Evolutionary conservation across 2,329 filamentous ascomycete genomes (phyloP).

Genomic region (Dothistroma septosporum): DNA sequence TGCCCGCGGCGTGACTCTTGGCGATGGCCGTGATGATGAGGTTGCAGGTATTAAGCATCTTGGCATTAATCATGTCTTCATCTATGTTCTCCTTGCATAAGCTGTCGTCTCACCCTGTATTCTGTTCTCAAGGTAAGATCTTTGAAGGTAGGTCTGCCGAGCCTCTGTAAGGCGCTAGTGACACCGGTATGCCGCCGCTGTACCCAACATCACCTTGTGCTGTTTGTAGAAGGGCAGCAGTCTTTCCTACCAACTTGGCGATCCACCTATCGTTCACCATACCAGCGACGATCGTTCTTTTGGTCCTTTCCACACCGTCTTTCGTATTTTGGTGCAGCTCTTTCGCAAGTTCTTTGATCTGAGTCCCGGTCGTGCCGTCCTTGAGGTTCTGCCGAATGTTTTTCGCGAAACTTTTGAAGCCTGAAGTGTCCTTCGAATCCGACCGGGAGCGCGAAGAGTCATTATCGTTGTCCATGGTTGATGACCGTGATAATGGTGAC

Average conservation of each 20-base stretch:
- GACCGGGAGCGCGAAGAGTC: constrained; percentile 3
- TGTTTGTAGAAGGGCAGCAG: constrained; percentile 47
- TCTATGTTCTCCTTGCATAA: background rate
- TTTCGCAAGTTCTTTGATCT: constrained; percentile 31
- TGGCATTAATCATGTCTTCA: too few species aligned
- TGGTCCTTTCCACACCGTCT: constrained; percentile 47
- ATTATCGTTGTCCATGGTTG: constrained; percentile 31
- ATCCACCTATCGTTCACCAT: constrained; percentile 55
- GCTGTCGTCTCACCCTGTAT: background rate
- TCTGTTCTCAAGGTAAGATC: constrained; percentile 23
- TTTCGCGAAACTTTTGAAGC: constrained; percentile 29
- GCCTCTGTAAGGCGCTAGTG: constrained; percentile 38
- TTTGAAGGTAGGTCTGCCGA: constrained; percentile 18
- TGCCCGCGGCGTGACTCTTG: too few species aligned
- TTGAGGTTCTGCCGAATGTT: constrained; percentile 28
- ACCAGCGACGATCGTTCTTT: constrained; percentile 44
- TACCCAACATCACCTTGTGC: constrained; percentile 51
- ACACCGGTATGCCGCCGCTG: constrained; percentile 45
- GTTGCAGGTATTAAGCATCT: too few species aligned
- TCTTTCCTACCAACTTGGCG: constrained; percentile 50
- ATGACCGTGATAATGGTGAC: constrained; percentile 16
- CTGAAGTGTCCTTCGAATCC: constrained; percentile 7
- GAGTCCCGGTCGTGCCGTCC: constrained; percentile 23
- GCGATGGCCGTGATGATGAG: too few species aligned
- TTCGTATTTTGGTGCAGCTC: constrained; percentile 35